Base-by-base conservation (phyloP, 352 stramenopile species). In the Plasmopara halstedii region DNA sequence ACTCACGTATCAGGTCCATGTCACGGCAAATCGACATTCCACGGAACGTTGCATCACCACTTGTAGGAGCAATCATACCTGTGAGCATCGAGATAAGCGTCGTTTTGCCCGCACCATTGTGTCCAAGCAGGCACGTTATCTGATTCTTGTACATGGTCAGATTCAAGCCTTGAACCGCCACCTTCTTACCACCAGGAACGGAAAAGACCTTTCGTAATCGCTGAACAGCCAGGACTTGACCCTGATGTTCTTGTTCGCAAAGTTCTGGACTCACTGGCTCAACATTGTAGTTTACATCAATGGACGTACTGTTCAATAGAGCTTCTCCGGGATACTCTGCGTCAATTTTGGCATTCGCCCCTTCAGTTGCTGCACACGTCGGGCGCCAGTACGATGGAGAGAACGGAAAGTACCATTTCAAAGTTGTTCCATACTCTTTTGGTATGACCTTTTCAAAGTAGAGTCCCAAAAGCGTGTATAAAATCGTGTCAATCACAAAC, bases 371-470 rank as follows among this genome's bases (percentile, higher is more conserved):
- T 51, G 58, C 51, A 17, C 33, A 38, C 20, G 50, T 33, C 17
- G 29, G 62, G 20, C 56, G 50, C 90, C 88, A 97, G 54, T 90
- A 97, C n/a, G 64, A 78, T 4, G 67, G 72, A 9, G 75, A 83
- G 4, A 97, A 23, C 0, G 81, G 74, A 59, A 98, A 98, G 53
- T 97, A 97, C 80, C 87, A 97, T 17, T 94, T 94, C 23, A 83
- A 53, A 0, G 65, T 70, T 23, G 80, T 84, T 4, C 94, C 94
- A 46, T 93, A 97, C 25, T 97, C 78, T 31, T 85, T 91, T 4
- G 94, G 93, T 2, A 97, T 50, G 1, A 98, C 88, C 45, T 94
- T 75, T 40, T 97, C 91, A 15, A 98, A 74, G 60, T 98, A 98
- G 15, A 83, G 62, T 2, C 80, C 93, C 3, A 98, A 43, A 0